A percentile compares a stretch with the other conserved stretches of the same genome.
phyloP scores from a whole-genome alignment of 1,284 basidiomycete genomes.

The Boletus smithii region DNA sequence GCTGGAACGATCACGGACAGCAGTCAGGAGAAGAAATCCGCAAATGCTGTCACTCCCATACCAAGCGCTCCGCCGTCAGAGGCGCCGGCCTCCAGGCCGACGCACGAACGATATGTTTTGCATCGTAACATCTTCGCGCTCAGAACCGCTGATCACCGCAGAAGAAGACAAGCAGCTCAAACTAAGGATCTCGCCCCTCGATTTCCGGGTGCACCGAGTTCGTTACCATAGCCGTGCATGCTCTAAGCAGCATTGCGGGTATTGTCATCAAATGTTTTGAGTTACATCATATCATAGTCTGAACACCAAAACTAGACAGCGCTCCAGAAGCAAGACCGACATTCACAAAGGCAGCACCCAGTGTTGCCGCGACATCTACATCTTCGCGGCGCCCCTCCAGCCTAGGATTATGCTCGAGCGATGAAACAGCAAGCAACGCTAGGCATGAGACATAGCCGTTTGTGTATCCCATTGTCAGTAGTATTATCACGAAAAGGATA shows the following conservation, averaged over 20 bases:
- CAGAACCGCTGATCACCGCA: slow-evolving; percentile 55
- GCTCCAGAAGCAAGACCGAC: slow-evolving; percentile 75
- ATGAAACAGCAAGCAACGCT: slow-evolving; percentile 71
- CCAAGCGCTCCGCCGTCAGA: slow-evolving; percentile 26
- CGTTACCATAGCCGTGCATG: slow-evolving; percentile 8
- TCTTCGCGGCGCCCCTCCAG: slow-evolving; percentile 65
- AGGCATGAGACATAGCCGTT: slow-evolving; percentile 74
- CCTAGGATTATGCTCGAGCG: slow-evolving; percentile 66
- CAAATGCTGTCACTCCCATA: slow-evolving; percentile 12
- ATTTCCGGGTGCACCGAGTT: slow-evolving; percentile 48
- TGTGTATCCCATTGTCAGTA: slow-evolving; percentile 70
- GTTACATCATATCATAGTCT: slow-evolving; percentile 58
- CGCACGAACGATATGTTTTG: slow-evolving; percentile 54
- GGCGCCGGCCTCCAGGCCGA: slow-evolving; percentile 31
- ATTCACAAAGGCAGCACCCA: slow-evolving; percentile 76
- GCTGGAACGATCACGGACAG: slow-evolving; percentile 24
- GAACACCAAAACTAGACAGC: slow-evolving; percentile 74
- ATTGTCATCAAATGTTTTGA: too few relatives aligned
- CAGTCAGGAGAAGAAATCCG: slow-evolving; percentile 28
- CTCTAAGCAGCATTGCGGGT: background rate
- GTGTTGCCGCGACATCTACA: slow-evolving; percentile 78
- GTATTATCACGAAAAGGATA: slow-evolving; percentile 66
- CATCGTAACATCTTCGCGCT: slow-evolving; percentile 64
- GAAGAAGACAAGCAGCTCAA: slow-evolving; percentile 51
- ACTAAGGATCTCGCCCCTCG: slow-evolving; percentile 56